Conservation (phyloP, 2,329 filamentous ascomycete genomes). For the Botrytis sinoallii region DNA sequence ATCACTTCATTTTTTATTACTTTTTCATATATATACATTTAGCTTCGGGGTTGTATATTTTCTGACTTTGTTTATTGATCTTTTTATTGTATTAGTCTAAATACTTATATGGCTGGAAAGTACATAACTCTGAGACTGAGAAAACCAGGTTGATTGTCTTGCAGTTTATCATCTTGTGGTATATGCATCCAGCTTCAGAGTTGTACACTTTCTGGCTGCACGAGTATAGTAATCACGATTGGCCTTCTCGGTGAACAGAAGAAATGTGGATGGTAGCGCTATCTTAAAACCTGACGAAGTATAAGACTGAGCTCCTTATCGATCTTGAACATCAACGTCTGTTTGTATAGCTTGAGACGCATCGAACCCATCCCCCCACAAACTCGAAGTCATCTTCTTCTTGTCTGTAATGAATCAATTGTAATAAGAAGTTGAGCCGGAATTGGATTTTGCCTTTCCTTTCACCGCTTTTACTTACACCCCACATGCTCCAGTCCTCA, state of each 20-base stretch:
- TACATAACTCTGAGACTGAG: no score
- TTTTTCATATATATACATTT: no score
- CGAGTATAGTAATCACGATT: not conserved
- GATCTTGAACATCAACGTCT: not conserved
- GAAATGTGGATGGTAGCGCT: not conserved
- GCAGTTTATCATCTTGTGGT: no score
- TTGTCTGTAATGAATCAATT: not conserved
- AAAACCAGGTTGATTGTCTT: no score
- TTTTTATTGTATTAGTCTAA: no score
- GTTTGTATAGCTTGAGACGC: not conserved
- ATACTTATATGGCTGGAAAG: no score
- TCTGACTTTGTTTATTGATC: no score
- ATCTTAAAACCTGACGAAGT: not conserved
- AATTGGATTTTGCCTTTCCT: not conserved
- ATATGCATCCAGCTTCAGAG: no score
- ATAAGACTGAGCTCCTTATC: not conserved
- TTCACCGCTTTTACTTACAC: not conserved
- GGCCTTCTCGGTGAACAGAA: not conserved
- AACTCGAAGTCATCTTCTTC: not conserved
- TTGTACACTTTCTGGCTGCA: no score
- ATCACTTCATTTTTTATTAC: no score
- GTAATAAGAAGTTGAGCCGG: not conserved
- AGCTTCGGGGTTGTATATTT: no score
- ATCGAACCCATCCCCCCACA: no score
- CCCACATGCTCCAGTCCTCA: not conserved